Percentiles rank a stretch among this genome's conserved stretches.
phyloP scores from a whole-genome alignment of 352 stramenopile genomes.

The Phytophthora megakarya region DNA sequence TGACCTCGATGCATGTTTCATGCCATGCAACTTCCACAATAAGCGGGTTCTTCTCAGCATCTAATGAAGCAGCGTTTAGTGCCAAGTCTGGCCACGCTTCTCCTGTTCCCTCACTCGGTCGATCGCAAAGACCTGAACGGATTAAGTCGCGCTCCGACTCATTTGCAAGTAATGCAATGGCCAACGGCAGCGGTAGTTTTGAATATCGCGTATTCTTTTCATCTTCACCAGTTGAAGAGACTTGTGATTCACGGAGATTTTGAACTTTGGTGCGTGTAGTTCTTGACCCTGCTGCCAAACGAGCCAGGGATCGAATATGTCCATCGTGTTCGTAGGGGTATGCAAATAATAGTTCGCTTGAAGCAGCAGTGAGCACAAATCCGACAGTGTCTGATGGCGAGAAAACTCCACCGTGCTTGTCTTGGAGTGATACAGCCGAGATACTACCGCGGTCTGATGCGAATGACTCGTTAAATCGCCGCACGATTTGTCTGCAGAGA shows the following conservation, averaged over 20 bases:
- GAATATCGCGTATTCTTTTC: constrained; percentile 40
- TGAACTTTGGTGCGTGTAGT: not conserved
- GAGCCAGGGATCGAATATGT: constrained; percentile 25
- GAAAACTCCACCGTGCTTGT: constrained; percentile 60
- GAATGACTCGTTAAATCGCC: constrained; percentile 69
- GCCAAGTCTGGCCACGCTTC: constrained; percentile 67
- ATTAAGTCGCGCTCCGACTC: constrained; percentile 63
- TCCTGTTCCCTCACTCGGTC: constrained; percentile 12
- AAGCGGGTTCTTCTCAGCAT: constrained; percentile 48
- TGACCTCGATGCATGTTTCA: constrained; percentile 48
- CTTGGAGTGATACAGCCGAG: constrained; percentile 53
- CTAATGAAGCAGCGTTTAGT: constrained; percentile 59
- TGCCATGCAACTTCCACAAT: constrained; percentile 68
- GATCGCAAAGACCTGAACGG: constrained; percentile 36
- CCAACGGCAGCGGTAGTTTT: constrained; percentile 62
- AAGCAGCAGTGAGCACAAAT: constrained; percentile 26
- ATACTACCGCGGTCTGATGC: constrained; percentile 32
- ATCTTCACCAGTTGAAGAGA: not conserved
- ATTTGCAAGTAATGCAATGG: constrained; percentile 66
- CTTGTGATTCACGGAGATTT: not conserved
- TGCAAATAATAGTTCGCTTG: constrained; percentile 36
- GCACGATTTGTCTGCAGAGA: constrained; percentile 59
- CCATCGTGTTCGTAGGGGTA: constrained; percentile 24
- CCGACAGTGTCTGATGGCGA: constrained; percentile 51
- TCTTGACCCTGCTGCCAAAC: constrained; percentile 13